phyloP scores from a whole-genome alignment of 2,329 filamentous ascomycete genomes.

The Paracorniculantispora psalliotae region DNA sequence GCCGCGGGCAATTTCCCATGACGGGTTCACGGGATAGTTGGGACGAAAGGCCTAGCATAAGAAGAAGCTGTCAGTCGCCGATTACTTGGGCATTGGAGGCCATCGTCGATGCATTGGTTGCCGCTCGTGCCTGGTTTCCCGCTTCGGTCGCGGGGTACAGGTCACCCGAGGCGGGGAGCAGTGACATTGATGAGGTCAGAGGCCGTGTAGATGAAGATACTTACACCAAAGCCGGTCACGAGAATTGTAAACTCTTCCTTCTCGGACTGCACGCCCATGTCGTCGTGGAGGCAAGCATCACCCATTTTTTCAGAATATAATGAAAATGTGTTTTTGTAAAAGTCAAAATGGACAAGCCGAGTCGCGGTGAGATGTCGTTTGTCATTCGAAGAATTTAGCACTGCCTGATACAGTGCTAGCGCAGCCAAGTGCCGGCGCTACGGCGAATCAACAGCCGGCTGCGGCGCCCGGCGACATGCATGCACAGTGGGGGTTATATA shows the following conservation, averaged over 20 bases:
- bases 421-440: not conserved
- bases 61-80: not conserved
- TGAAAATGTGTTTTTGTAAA: not conserved
- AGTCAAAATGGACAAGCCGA: not conserved
- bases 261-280: constrained; percentile 31
- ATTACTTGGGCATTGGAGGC: too few relatives aligned
- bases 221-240: constrained; percentile 58
- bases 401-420: not conserved
- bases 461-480: not conserved
- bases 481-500: not conserved
- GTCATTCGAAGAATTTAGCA: not conserved
- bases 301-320: not conserved
- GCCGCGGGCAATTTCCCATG: constrained; percentile 68
- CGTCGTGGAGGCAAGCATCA: not conserved
- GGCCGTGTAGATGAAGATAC: constrained; percentile 22
- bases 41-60: constrained; percentile 63
- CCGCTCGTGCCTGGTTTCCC: not conserved
- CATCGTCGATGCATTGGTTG: not conserved
- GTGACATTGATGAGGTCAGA: not conserved
- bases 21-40: constrained; percentile 70
- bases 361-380: not conserved
- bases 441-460: not conserved
- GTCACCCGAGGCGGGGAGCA: not conserved
- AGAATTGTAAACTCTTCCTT: constrained; percentile 52
- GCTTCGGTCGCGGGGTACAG: not conserved